Conservation (phyloP, 495 filamentous ascomycete species). For the Clavariopsis aquatica region DNA sequence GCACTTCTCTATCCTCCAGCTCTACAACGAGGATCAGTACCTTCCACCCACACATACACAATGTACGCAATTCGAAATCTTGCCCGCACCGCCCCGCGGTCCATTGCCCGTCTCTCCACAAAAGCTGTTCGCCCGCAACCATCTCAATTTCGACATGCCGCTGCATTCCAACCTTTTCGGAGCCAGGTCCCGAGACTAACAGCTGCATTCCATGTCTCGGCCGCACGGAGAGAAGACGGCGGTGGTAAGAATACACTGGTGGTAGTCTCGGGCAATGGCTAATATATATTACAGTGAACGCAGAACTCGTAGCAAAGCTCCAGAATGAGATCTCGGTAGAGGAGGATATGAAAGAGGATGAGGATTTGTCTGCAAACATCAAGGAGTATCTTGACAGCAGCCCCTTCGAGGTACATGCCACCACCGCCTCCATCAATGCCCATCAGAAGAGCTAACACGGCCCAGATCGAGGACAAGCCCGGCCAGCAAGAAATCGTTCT, state of each 20-base stretch:
- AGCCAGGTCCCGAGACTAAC: slow-evolving; percentile 57
- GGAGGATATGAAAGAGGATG: slow-evolving; percentile 55
- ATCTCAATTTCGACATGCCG: slow-evolving; percentile 49
- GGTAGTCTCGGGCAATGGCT: slow-evolving; percentile 38
- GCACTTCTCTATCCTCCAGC: slow-evolving; percentile 11
- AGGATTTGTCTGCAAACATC: slow-evolving; percentile 61
- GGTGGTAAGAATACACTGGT: slow-evolving; percentile 37
- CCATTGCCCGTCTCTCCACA: slow-evolving; percentile 61
- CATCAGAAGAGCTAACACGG: background rate
- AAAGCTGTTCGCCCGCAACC: slow-evolving; percentile 56
- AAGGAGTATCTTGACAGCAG: slow-evolving; percentile 73
- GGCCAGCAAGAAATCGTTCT: slow-evolving; percentile 87
- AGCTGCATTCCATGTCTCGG: slow-evolving; percentile 73
- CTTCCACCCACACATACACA: slow-evolving; percentile 43
- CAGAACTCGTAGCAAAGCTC: slow-evolving; percentile 75
- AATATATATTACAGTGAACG: slow-evolving; percentile 54
- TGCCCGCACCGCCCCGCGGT: slow-evolving; percentile 70
- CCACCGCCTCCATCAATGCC: background rate
- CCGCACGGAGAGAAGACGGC: slow-evolving; percentile 22
- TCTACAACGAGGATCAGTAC: background rate
- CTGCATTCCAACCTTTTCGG: slow-evolving; percentile 53
- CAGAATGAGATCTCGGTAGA: slow-evolving; percentile 73
- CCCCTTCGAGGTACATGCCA: slow-evolving; percentile 60
- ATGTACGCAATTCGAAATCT: slow-evolving; percentile 78
- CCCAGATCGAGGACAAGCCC: slow-evolving; percentile 69